phyloP scores from a whole-genome alignment of 495 filamentous ascomycete genomes.

The Tuber calosporum region DNA sequence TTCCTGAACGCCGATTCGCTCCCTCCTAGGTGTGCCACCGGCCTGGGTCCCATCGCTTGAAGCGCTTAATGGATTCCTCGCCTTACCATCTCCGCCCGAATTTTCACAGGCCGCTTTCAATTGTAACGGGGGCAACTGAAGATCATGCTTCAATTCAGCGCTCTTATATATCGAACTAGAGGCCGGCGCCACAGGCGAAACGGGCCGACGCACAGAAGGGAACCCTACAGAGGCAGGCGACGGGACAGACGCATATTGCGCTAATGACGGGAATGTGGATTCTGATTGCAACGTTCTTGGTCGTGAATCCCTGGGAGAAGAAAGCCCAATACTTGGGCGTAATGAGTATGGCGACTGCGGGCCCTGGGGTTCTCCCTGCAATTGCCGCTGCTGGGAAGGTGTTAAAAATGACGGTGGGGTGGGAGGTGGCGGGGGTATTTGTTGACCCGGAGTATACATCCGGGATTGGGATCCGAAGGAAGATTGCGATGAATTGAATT shows the following conservation, averaged over 20 bases:
- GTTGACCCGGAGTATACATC: conserved; percentile 25
- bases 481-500: conserved; percentile 31
- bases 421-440: conserved; percentile 24
- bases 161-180: conserved; percentile 20
- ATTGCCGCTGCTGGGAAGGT: conserved; percentile 30
- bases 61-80: conserved; percentile 16
- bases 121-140: conserved; percentile 37
- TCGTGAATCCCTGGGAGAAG: conserved; percentile 39
- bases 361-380: conserved; percentile 38
- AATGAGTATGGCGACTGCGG: conserved; percentile 39
- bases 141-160: conserved; percentile 29
- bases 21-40: conserved; percentile 33
- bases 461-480: conserved; percentile 24
- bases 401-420: conserved; percentile 37
- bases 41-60: conserved; percentile 22
- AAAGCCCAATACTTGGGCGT: conserved; percentile 25
- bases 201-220: conserved; percentile 25
- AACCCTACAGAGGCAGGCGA: conserved; percentile 32
- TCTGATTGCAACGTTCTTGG: conserved; percentile 40
- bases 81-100: conserved; percentile 17
- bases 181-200: conserved; percentile 24
- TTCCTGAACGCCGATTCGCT: conserved; percentile 41
- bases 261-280: conserved; percentile 36
- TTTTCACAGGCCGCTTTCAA: conserved; percentile 16
- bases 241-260: conserved; percentile 34